Conservation (phyloP, 495 filamentous ascomycete species). For the Aspergillus funiculosus region DNA sequence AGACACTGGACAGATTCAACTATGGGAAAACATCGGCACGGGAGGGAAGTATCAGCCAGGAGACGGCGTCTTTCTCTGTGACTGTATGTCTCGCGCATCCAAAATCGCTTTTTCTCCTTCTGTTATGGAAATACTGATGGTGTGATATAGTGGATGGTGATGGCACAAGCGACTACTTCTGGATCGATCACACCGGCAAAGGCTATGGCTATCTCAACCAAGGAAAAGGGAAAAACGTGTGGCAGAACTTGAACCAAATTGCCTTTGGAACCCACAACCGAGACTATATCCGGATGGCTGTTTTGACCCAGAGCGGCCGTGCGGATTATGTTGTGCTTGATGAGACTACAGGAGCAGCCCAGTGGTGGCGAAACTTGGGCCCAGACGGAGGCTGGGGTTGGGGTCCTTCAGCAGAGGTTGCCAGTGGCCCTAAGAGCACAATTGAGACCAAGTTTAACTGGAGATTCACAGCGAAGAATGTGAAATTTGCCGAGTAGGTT, state of each 20-base stretch:
- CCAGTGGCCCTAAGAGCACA: background rate
- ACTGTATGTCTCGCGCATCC: background rate
- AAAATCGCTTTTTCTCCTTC: too few species aligned
- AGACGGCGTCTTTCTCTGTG: background rate
- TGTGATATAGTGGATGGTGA: conserved; percentile 2
- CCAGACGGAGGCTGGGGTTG: background rate
- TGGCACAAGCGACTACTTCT: conserved; percentile 4
- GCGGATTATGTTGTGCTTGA: background rate
- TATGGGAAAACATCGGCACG: background rate
- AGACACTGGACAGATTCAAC: background rate
- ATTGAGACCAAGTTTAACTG: background rate
- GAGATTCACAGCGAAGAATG: background rate
- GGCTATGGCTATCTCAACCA: background rate
- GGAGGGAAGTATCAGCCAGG: conserved; percentile 4
- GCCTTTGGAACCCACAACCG: background rate
- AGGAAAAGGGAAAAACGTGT: background rate
- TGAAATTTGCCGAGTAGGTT: background rate
- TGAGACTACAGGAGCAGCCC: background rate
- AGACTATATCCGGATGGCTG: conserved; percentile 3
- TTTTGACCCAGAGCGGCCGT: background rate
- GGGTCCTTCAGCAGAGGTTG: background rate
- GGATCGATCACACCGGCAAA: background rate
- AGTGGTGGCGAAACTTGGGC: conserved; percentile 1
- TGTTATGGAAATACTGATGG: background rate
- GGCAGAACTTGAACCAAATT: background rate